Evolutionary conservation across 202 grass and related monocot genomes (phyloP).

Genomic region (Musa balbisiana): DNA sequence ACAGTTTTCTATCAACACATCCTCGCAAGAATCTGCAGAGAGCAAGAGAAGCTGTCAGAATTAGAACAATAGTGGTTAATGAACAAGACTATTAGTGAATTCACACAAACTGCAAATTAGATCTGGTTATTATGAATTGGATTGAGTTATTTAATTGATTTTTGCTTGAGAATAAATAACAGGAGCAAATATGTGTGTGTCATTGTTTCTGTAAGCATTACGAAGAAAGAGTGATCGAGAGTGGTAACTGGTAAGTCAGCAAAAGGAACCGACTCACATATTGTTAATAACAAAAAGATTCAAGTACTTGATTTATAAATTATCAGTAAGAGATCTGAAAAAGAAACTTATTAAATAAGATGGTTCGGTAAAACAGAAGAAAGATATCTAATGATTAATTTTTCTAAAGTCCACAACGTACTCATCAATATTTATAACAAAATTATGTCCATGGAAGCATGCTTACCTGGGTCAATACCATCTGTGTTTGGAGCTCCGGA

Average conservation of each 20-base stretch:
- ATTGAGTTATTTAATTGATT: too few relatives aligned
- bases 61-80: neutral
- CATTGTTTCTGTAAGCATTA: too few relatives aligned
- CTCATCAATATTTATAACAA: neutral
- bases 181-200: too few relatives aligned
- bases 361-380: neutral
- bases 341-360: too few relatives aligned
- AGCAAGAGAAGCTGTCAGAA: neutral
- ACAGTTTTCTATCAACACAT: conserved; percentile 78
- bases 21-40: conserved; percentile 67
- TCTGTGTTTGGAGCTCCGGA: conserved; percentile 79
- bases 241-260: too few relatives aligned
- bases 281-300: too few relatives aligned
- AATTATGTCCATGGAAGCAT: conserved; percentile 5
- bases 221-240: too few relatives aligned
- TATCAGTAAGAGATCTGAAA: neutral
- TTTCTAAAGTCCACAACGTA: neutral
- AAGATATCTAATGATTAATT: conserved; percentile 4
- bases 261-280: too few relatives aligned
- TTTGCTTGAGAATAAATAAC: too few relatives aligned
- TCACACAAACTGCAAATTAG: neutral
- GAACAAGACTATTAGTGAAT: neutral
- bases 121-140: too few relatives aligned
- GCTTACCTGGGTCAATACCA: conserved; percentile 88
- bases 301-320: neutral